Evolutionary conservation across 345 rosid genomes (phyloP), one percentile per base, ranked within the genome.

Genomic region (Excoecaria cochinchinensis): DNA sequence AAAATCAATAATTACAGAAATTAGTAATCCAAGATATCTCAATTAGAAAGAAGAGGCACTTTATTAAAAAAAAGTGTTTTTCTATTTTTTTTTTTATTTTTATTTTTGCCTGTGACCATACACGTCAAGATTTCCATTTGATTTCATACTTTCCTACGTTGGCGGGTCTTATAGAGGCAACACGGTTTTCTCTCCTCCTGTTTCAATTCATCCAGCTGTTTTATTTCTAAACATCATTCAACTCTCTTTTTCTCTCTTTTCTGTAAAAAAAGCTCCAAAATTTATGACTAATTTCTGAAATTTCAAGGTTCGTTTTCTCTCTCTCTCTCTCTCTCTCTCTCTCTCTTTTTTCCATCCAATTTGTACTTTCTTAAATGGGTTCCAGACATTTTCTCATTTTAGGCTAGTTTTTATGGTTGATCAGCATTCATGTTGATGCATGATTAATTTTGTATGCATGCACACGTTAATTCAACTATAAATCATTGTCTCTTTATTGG

Each of bases 101-200:
- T 2, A 0, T 31, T 31, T 31, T 2, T 31, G 31, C 1, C 31
- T 31, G 31, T 31, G 1, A 31, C 31, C 31, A 31, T 31, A 31
- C 1, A 31, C 2, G 31, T 31, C 31, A 31, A 31, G 1, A 31
- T 31, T 31, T 31, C 31, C 31, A 31, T 38, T 6, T 55, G 24
- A 15, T 47, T 62, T 58, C 64, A 22, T 68, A 31, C 7, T 47
- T 22, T 58, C 74, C 69, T 56, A 46, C 11, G 66, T 73, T 78
- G 56, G 74, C 81, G 81, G 74, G 69, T 31, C 63, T 69, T 62
- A 78, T 31, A 31, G 19, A 39, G 77, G 81, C 77, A 67, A 24
- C 69, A 73, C 78, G 82, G 66, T 74, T 74, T 79, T 74, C 78
- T 74, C 82, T 79, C 82, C 40, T 67, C 44, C 66, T 55, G 55